phyloP scores from a whole-genome alignment of 495 filamentous ascomycete species.

The Antarctomyces pellizariae region DNA sequence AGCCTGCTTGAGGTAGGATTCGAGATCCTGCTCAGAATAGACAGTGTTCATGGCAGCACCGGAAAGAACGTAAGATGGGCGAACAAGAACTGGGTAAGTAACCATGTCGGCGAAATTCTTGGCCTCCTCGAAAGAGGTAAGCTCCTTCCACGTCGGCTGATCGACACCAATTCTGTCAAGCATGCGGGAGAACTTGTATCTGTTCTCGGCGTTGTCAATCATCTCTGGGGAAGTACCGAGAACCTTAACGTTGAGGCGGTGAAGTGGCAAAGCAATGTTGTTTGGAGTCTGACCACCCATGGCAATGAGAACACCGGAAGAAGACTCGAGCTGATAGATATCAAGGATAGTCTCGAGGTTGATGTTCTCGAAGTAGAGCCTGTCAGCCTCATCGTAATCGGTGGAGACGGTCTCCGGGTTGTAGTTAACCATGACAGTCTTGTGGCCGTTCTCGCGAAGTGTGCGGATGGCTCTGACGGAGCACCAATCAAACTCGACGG shows the following conservation, averaged over 20 bases:
- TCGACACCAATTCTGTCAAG: slow-evolving; percentile 89
- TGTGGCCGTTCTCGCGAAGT: slow-evolving; percentile 63
- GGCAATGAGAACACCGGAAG: slow-evolving; percentile 80
- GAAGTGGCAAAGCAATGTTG: slow-evolving; percentile 83
- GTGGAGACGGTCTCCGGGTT: slow-evolving; percentile 91
- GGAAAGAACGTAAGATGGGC: slow-evolving; percentile 87
- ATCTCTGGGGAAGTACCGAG: slow-evolving; percentile 93
- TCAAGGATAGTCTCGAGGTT: slow-evolving; percentile 85
- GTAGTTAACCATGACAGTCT: slow-evolving; percentile 97
- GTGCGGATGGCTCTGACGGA: slow-evolving; percentile 92
- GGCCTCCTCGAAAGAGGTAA: slow-evolving; percentile 74
- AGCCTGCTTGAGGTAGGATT: slow-evolving; percentile 72
- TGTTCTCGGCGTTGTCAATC: slow-evolving; percentile 95
- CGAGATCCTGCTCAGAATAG: slow-evolving; percentile 64
- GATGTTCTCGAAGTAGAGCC: slow-evolving; percentile 94
- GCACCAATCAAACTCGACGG: slow-evolving; percentile 98
- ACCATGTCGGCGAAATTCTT: slow-evolving; percentile 64
- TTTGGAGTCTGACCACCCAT: slow-evolving; percentile 98
- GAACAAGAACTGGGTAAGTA: slow-evolving; percentile 78
- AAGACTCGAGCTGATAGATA: slow-evolving; percentile 76
- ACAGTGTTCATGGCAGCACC: slow-evolving; percentile 97
- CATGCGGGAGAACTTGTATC: slow-evolving; percentile 96
- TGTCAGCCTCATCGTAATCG: slow-evolving; percentile 91
- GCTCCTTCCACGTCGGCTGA: slow-evolving; percentile 93
- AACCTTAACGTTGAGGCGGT: slow-evolving; percentile 74